Evolutionary conservation across 78 protist species (phyloP).

Genomic region (Dictyostelium intermedium): DNA sequence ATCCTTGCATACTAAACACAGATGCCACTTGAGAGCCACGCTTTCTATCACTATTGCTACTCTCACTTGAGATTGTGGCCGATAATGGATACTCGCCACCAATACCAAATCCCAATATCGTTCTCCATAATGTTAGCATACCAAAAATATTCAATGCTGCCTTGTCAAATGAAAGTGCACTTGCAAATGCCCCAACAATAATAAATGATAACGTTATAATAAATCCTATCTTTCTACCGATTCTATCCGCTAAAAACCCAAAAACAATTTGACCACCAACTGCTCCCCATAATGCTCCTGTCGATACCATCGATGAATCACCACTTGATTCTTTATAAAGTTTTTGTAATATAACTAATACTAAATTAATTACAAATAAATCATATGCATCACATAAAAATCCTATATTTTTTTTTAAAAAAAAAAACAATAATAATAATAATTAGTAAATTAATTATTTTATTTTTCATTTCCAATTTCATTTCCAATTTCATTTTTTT

Average conservation of each 20-base stretch:
- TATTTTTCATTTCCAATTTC: background rate
- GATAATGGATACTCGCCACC: conserved; percentile 92
- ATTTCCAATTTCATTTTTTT: background rate
- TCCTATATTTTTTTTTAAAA: background rate
- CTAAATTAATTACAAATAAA: conserved; percentile 76
- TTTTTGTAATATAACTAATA: conserved; percentile 23
- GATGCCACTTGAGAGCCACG: conserved; percentile 73
- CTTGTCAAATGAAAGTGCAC: conserved; percentile 14
- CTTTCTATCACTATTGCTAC: background rate
- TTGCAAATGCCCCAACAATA: conserved; percentile 69
- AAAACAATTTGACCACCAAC: conserved; percentile 77
- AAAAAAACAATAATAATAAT: background rate
- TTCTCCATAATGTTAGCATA: conserved; percentile 80
- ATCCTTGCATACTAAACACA: conserved; percentile 90
- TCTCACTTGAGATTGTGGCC: conserved; percentile 84
- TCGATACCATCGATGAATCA: conserved; percentile 36
- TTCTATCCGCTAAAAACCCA: conserved; percentile 78
- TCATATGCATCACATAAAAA: conserved; percentile 86
- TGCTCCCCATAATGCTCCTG: conserved; percentile 79
- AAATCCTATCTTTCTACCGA: conserved; percentile 71
- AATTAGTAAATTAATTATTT: background rate
- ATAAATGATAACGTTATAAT: conserved; percentile 62
- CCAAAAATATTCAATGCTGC: conserved; percentile 41
- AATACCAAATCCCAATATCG: conserved; percentile 88
- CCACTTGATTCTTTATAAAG: conserved; percentile 11